A percentile compares a stretch with the other conserved stretches of the same genome.
Evolutionary conservation across 2,329 filamentous ascomycete species (phyloP).

Genomic region (Pyrenochaeta sp.): DNA sequence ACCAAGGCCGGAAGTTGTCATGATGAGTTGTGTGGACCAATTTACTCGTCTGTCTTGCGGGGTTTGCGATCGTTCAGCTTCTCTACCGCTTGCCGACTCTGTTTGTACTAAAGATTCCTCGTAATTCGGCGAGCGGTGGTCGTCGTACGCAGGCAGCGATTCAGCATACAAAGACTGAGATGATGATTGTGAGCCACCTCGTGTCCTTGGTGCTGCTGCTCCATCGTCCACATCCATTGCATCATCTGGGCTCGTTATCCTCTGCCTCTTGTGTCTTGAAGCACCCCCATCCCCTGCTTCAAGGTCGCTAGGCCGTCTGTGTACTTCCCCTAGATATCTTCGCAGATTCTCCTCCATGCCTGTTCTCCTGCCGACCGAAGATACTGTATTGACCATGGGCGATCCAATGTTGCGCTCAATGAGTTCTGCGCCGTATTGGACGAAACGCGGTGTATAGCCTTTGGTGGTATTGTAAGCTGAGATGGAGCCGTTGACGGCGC

Average conservation of each 20-base stretch:
- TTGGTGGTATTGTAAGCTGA: constrained; percentile 88
- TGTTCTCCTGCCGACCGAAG: constrained; percentile 81
- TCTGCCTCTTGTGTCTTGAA: constrained; percentile 52
- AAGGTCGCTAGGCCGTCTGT: constrained; percentile 63
- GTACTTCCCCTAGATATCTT: constrained; percentile 74
- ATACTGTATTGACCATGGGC: constrained; percentile 85
- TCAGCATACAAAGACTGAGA: constrained; percentile 76
- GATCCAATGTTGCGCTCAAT: constrained; percentile 85
- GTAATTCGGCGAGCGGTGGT: constrained; percentile 77
- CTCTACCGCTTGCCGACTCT: constrained; percentile 30
- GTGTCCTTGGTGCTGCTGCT: constrained; percentile 35
- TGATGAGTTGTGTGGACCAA: constrained; percentile 86
- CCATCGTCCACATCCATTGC: constrained; percentile 61
- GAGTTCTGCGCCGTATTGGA: constrained; percentile 85
- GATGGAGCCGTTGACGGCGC: constrained; percentile 82
- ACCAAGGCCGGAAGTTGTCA: constrained; percentile 89
- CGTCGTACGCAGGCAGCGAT: constrained; percentile 83
- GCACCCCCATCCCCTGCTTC: constrained; percentile 51
- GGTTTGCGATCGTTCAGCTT: constrained; percentile 29
- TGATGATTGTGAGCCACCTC: constrained; percentile 70
- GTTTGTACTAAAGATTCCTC: constrained; percentile 62
- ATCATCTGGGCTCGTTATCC: constrained; percentile 51
- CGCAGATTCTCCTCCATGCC: constrained; percentile 88
- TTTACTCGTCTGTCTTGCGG: constrained; percentile 53
- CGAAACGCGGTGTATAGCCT: constrained; percentile 87